Evolutionary conservation across 1,139 yeast genomes (phyloP).

Genomic region (Candida smagusa): DNA sequence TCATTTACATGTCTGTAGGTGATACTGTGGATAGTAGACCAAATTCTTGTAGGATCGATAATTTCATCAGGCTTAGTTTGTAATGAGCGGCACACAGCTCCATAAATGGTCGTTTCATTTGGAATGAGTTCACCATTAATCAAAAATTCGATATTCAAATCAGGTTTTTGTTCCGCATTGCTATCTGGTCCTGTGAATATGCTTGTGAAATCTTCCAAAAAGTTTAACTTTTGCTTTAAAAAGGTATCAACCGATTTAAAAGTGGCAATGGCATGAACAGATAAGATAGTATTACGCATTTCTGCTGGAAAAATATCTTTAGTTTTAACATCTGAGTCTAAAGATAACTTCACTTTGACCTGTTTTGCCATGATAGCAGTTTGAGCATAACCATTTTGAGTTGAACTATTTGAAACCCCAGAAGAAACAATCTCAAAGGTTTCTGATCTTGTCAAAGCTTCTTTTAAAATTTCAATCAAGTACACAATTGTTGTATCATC

Average conservation of each 20-base stretch:
- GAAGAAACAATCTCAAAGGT: constrained; percentile 68
- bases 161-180: constrained; percentile 10
- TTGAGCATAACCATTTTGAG: constrained; percentile 18
- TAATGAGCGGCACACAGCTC: constrained; percentile 63
- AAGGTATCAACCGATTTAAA: constrained; percentile 70
- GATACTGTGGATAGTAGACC: constrained; percentile 56
- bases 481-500: constrained; percentile 32
- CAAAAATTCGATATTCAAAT: constrained; percentile 49
- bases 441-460: constrained; percentile 72
- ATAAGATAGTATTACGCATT: constrained; percentile 46
- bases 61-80: constrained; percentile 37
- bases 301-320: constrained; percentile 23
- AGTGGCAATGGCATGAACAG: constrained; percentile 90
- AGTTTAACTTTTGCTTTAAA: constrained; percentile 35
- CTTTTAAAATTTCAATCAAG: constrained; percentile 62
- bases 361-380: constrained; percentile 73
- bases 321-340: constrained; percentile 31
- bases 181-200: constrained; percentile 7
- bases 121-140: constrained; percentile 63
- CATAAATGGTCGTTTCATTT: constrained; percentile 71
- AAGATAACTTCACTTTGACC: constrained; percentile 47
- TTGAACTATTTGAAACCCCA: constrained; percentile 26
- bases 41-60: constrained; percentile 51
- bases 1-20: constrained; percentile 42
- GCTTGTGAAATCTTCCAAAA: constrained; percentile 19